These are phyloP conservation scores for Russula compacta DNA, from an alignment of 768 basidiomycete genomes.

Conservation along the genomic window DNA sequence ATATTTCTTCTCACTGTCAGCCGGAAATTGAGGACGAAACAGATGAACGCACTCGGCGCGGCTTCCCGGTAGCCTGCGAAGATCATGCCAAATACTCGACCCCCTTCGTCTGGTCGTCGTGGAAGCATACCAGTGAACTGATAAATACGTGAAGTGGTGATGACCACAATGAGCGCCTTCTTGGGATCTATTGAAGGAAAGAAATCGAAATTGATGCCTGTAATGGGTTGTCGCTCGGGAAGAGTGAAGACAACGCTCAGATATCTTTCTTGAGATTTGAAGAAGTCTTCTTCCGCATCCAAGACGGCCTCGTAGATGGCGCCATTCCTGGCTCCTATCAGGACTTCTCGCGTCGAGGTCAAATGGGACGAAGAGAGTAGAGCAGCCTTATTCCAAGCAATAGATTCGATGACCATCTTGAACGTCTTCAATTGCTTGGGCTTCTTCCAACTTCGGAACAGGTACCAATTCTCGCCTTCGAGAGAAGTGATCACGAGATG, in stretches of 20 bases:
- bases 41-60: constrained; percentile 58
- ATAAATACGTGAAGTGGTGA: constrained; percentile 83
- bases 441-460: constrained; percentile 75
- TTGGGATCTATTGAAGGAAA: constrained; percentile 56
- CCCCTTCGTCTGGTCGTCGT: constrained; percentile 62
- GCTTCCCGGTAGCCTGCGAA: constrained; percentile 68
- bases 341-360: constrained; percentile 72
- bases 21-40: constrained; percentile 9
- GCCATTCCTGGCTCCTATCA: constrained; percentile 81
- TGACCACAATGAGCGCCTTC: constrained; percentile 64
- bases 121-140: constrained; percentile 73
- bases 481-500: constrained; percentile 82
- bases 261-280: constrained; percentile 81
- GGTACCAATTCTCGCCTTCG: constrained; percentile 91
- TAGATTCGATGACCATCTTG: constrained; percentile 80
- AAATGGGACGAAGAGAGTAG: constrained; percentile 54
- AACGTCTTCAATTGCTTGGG: constrained; percentile 70
- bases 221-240: constrained; percentile 74
- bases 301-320: constrained; percentile 82
- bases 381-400: constrained; percentile 82
- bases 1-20: constrained; percentile 55
- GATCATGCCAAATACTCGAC: constrained; percentile 63
- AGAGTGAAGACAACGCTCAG: constrained; percentile 65
- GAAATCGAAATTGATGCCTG: constrained; percentile 76
- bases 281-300: constrained; percentile 86